These are phyloP conservation scores for Betula pendula DNA, from an alignment of 306 rosid genomes.

Conservation along the genomic window DNA sequence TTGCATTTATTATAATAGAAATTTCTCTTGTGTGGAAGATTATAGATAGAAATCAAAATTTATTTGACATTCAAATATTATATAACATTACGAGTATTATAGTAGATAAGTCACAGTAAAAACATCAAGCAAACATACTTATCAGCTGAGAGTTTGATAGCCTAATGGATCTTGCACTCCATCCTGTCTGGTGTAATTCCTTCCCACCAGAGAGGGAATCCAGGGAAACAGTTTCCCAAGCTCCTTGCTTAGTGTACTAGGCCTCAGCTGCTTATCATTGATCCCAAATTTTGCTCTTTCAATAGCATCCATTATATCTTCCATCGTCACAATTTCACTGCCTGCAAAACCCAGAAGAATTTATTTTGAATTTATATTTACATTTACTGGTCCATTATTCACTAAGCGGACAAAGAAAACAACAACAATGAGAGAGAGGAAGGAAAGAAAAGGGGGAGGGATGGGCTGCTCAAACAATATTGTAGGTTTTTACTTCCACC, in stretches of 20 bases:
- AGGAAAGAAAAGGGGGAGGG: background rate
- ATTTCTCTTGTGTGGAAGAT: background rate
- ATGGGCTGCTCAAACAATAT: background rate
- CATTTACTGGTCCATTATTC: conserved; percentile 6
- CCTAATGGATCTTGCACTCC: conserved; percentile 69
- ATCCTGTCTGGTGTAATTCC: conserved; percentile 49
- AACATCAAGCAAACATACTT: conserved; percentile 21
- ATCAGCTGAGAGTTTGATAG: conserved; percentile 75
- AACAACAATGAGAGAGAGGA: background rate
- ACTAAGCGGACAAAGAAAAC: conserved; percentile 5
- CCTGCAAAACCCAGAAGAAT: conserved; percentile 45
- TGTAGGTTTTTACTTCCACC: conserved; percentile 16
- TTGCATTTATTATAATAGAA: background rate
- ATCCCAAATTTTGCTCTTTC: conserved; percentile 94
- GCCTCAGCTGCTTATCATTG: conserved; percentile 56
- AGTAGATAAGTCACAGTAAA: background rate
- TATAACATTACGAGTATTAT: too few species aligned
- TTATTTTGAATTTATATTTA: background rate
- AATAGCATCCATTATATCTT: conserved; percentile 88
- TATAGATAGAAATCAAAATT: background rate
- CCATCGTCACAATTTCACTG: conserved; percentile 74
- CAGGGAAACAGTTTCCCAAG: conserved; percentile 80
- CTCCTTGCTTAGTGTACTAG: conserved; percentile 65
- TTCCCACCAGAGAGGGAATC: conserved; percentile 78
- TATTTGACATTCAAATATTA: background rate